Evolutionary conservation across 23 red algal species (phyloP), one percentile per base, ranked within the genome.

Genomic region (Chondrus crispus): DNA sequence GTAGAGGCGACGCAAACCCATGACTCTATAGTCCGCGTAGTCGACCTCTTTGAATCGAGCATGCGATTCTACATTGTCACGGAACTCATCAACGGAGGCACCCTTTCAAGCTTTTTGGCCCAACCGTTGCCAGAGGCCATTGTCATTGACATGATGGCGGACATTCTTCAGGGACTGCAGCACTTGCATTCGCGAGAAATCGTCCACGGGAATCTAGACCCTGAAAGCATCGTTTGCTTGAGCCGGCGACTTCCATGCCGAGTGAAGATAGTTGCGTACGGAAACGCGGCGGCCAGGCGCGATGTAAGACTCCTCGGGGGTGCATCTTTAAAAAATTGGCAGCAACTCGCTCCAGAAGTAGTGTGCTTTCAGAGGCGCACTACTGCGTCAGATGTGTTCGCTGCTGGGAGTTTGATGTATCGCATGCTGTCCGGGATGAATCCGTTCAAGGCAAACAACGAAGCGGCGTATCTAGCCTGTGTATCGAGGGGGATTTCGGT

Each of bases 321-420:
- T 42, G 38, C 38, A 35, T n/a, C n/a, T n/a, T n/a, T n/a, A n/a
- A n/a, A n/a, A n/a, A n/a, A n/a, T n/a, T n/a, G n/a, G n/a, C n/a
- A n/a, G n/a, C n/a, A n/a, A n/a, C n/a, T n/a, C n/a, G 71, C 71
- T 10, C 71, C 71, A 14, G 71, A 77, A 77, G 71, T 77, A 7
- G 71, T 77, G 10, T 77, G 71, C 43, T 77, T 77, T 38, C 26
- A 77, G 19, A 77, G 44, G 43, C 71, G 71, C 8, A 46, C 71
- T 1, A 26, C 71, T 20, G 26, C 71, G 38, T 42, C 71, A 77
- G 71, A 77, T 77, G 44, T 77, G 13, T 77, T 77, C 38, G 71
- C 71, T 7, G 71, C 38, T 40, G 71, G 71, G 43, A 24, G 22
- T 24, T 77, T 77, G 71, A 35, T 77, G 38, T 77, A 39, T 77